phyloP scores from a whole-genome alignment of 495 filamentous ascomycete species.

The Aspergillus sclerotioniger region DNA sequence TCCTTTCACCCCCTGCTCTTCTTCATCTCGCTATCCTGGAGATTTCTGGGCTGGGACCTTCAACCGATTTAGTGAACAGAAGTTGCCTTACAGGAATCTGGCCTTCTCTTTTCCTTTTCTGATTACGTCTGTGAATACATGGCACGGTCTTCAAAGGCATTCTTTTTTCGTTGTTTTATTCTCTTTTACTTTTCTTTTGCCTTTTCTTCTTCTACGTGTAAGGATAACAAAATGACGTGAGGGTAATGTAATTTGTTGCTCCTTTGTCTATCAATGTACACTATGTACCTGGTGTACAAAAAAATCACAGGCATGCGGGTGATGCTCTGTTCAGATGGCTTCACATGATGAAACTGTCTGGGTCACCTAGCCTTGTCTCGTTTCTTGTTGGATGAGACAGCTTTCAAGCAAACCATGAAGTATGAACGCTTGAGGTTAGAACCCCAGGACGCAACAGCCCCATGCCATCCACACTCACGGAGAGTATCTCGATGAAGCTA shows the following conservation, averaged over 20 bases:
- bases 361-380: too few relatives aligned
- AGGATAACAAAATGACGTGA: not conserved
- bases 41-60: constrained; percentile 11
- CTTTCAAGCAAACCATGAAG: too few relatives aligned
- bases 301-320: not conserved
- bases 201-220: not conserved
- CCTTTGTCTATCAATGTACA: not conserved
- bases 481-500: too few relatives aligned
- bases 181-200: constrained; percentile 3
- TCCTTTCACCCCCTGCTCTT: not conserved
- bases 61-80: not conserved
- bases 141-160: not conserved
- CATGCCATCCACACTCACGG: too few relatives aligned
- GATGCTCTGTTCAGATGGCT: not conserved
- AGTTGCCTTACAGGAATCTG: constrained; percentile 3
- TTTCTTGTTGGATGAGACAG: too few relatives aligned
- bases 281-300: not conserved
- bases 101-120: not conserved
- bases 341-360: not conserved
- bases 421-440: too few relatives aligned
- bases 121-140: not conserved
- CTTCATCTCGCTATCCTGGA: not conserved
- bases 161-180: constrained; percentile 8
- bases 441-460: too few relatives aligned
- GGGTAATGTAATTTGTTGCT: not conserved